Evolutionary conservation across 2,329 filamentous ascomycete species (phyloP).

Genomic region (Arthrobotrys sphaeroides): DNA sequence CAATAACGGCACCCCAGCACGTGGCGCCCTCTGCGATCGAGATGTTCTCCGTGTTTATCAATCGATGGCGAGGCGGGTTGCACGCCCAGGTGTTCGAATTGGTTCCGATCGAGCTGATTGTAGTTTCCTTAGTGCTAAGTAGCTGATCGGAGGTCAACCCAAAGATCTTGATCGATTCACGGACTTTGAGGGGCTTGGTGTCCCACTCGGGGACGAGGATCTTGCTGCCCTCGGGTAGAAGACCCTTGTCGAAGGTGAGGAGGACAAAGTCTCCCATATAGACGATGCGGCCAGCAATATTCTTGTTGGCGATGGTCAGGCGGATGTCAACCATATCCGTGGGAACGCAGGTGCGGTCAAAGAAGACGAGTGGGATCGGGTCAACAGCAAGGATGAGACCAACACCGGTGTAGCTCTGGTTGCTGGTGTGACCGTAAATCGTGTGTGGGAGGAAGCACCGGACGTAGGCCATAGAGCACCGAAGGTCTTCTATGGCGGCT

Average conservation of each 20-base stretch:
- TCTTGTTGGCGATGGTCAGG: conserved; percentile 58
- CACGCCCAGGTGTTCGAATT: conserved; percentile 59
- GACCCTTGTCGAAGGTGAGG: conserved; percentile 57
- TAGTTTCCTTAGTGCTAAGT: conserved; percentile 57
- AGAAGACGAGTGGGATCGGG: conserved; percentile 57
- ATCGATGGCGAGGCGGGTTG: conserved; percentile 57
- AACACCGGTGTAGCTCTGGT: conserved; percentile 58
- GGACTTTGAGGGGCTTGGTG: conserved; percentile 57
- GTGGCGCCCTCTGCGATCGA: conserved; percentile 56
- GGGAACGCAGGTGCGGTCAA: conserved; percentile 57
- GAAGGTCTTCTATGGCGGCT: conserved; percentile 56
- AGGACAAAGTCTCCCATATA: conserved; percentile 58
- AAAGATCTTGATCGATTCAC: conserved; percentile 57
- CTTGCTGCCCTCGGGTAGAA: conserved; percentile 55
- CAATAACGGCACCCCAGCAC: conserved; percentile 58
- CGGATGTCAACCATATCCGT: conserved; percentile 59
- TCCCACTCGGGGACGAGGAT: conserved; percentile 58
- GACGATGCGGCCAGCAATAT: conserved; percentile 57
- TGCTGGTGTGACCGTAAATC: conserved; percentile 57
- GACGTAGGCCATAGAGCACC: conserved; percentile 57
- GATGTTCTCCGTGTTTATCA: conserved; percentile 58
- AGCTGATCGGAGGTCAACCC: conserved; percentile 57
- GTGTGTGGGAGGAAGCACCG: conserved; percentile 58
- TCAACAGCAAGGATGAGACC: conserved; percentile 57
- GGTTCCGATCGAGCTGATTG: conserved; percentile 57